Percentiles rank a stretch among this genome's conserved stretches.
Evolutionary conservation across 768 basidiomycete species (phyloP).

Genomic region (Suillus sp.): DNA sequence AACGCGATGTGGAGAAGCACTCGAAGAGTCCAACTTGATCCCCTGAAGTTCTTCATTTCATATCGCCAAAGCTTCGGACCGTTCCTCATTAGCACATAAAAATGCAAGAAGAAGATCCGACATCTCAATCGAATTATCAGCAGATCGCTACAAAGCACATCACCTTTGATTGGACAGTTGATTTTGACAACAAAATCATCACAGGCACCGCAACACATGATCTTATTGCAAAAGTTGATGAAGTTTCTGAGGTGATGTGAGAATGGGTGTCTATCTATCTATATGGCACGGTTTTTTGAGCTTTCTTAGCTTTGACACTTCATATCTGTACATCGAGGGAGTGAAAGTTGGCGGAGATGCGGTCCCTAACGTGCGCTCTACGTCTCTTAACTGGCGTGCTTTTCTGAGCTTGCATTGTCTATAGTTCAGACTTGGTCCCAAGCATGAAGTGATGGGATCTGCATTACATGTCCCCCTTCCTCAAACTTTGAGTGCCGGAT

Average conservation of each 20-base stretch:
- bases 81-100: not conserved
- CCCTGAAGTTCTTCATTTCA: not conserved
- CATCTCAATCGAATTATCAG: slow-evolving; percentile 61
- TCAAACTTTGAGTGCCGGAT: slow-evolving; percentile 22
- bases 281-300: slow-evolving; percentile 7
- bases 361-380: slow-evolving; percentile 28
- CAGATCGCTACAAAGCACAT: slow-evolving; percentile 50
- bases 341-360: slow-evolving; percentile 41
- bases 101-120: slow-evolving; percentile 37
- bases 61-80: not conserved
- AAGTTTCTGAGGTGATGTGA: slow-evolving; percentile 46
- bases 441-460: slow-evolving; percentile 44
- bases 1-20: not conserved
- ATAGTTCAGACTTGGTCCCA: slow-evolving; percentile 32
- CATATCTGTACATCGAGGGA: slow-evolving; percentile 44
- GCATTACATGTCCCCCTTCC: slow-evolving; percentile 40
- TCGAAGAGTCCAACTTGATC: too few species aligned
- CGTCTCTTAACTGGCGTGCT: not conserved
- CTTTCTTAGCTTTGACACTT: slow-evolving; percentile 51
- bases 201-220: slow-evolving; percentile 49
- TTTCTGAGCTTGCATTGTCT: not conserved
- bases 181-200: slow-evolving; percentile 51
- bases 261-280: slow-evolving; percentile 9
- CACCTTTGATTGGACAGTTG: slow-evolving; percentile 56
- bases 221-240: slow-evolving; percentile 39